Conservation (phyloP, 768 basidiomycete species). For the Rhizopogon salebrosus region DNA sequence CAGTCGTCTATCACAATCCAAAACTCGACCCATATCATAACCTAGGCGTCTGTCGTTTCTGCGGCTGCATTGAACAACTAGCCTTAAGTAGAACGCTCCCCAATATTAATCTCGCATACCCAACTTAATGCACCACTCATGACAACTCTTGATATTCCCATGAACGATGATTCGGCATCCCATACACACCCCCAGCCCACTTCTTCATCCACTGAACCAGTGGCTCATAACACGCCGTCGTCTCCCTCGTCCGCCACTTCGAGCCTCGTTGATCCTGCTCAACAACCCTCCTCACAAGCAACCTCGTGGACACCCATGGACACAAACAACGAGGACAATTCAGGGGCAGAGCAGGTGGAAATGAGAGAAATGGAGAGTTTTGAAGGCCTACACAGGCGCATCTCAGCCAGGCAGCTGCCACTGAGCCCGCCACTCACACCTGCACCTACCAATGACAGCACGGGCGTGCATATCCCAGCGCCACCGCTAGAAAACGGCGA, state of each 20-base stretch:
- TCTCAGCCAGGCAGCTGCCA: slow-evolving; percentile 18
- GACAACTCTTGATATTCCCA: slow-evolving; percentile 22
- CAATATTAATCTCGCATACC: slow-evolving; percentile 1
- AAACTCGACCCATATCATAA: not conserved
- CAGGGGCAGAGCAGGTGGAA: slow-evolving; percentile 7
- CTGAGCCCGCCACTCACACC: slow-evolving; percentile 28
- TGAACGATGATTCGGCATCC: slow-evolving; percentile 11
- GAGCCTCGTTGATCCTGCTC: slow-evolving; percentile 12
- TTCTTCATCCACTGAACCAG: slow-evolving; percentile 1
- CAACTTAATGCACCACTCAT: slow-evolving; percentile 17
- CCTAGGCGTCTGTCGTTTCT: not conserved
- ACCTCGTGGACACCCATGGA: slow-evolving; percentile 25
- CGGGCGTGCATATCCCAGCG: not conserved
- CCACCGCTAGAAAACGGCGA: slow-evolving; percentile 1
- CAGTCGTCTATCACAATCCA: not conserved
- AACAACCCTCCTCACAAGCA: slow-evolving; percentile 16
- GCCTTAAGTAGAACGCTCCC: not conserved
- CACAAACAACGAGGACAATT: not conserved
- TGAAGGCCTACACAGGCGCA: not conserved
- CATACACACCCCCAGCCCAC: not conserved
- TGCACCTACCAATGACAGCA: slow-evolving; percentile 15
- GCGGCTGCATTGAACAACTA: not conserved
- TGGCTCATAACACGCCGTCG: not conserved
- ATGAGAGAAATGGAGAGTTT: not conserved
- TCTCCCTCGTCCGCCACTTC: slow-evolving; percentile 11